Evolutionary conservation across 2,329 filamentous ascomycete genomes (phyloP), one percentile per base, ranked within the genome.

Genomic region (Cordyceps tenuipes): DNA sequence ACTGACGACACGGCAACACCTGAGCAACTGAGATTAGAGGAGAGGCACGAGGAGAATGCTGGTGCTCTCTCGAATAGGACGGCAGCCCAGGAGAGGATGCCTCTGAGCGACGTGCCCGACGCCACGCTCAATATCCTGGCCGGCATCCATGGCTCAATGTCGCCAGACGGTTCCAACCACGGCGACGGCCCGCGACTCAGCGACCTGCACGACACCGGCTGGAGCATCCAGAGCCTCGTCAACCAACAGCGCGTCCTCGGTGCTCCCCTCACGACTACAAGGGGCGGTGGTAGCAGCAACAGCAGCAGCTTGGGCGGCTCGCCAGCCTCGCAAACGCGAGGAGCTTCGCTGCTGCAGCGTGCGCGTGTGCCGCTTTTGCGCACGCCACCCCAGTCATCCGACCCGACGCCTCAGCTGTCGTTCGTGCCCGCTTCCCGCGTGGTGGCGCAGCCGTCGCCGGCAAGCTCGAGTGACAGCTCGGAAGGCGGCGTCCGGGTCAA

Each of bases 1-100:
- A 68, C 63, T 29, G 72, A 75, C 63, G 65, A 71, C 41, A 73
- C 72, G 17, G 71, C 71, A 46, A 73, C 67, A 10, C 36, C 60
- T 10, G 57, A 46, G 44, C 23, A 29, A 13, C 43, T 8, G 17
- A 44, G 36, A 21, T 5, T 17, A 5, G n/a, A 26, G 29, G n/a
- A 13, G 2, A 29, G 29, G 29, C 29, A 29, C 19, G n/a, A 44
- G 17, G 5, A 48, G 39, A 9, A 49, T 8, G 34, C 34, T 36
- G 9, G 8, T 10, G 5, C 29, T 5, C 34, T 3, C 12, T 8
- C 12, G 9, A 13, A 36, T 36, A 13, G 34, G 12, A 36, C 34
- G 3, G 13, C 34, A 10, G 5, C 12, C 34, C 12, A 13, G 3
- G 19, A 46, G 29, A 29, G 53, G 17, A 61, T 43, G 41, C 66